Base-by-base conservation (phyloP, 2,329 filamentous ascomycete species). In the Pestalotiopsis sp. region DNA sequence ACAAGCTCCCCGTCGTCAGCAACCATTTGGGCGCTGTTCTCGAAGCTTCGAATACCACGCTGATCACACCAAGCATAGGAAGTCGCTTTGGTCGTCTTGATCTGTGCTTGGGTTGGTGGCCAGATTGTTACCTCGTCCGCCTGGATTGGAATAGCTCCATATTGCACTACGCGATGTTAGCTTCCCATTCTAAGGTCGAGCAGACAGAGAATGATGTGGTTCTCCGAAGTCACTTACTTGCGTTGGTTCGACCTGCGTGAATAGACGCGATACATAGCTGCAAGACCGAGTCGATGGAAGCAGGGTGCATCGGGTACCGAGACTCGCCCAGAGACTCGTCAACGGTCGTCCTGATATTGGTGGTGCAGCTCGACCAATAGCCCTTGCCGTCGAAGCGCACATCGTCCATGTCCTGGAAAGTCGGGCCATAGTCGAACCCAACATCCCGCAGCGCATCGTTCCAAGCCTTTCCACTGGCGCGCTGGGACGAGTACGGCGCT, bases 381-480 rank as follows among this genome's bases (percentile, higher is more conserved):
- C 36, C 17, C 60, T 73, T 73, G 14, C 75, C 73, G 58, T 80
- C 72, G 59, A 73, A 74, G 36, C 70, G 72, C 45, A 79, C 73
- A 60, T 77, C 68, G 17, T 73, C 70, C 70, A 81, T 77, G 39
- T 73, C 73, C 67, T 79, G 78, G 72, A 84, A 84, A 0, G 75
- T 77, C 2, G 78, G 75, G 3, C 81, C 81, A 68, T 81, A 84
- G 49, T 77, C 68, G 64, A 83, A 80, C 1, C 82, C 82, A 2
- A 82, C 77, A 3, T 74, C 70, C 3, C 70, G 68, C 3, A 83
- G 73, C 3, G 77, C 74, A 2, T 79, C 70, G 68, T 81, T 76
- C 74, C 78, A 80, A 2, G 68, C 64, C 57, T 76, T 77, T 3
- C 73, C 74, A 3, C 70, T 70, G 2, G 74, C 75, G 0, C 74